A percentile compares a stretch with the other conserved stretches of the same genome.
These are phyloP conservation scores for Quercus cerris DNA, from an alignment of 306 rosid genomes.

Conservation along the genomic window DNA sequence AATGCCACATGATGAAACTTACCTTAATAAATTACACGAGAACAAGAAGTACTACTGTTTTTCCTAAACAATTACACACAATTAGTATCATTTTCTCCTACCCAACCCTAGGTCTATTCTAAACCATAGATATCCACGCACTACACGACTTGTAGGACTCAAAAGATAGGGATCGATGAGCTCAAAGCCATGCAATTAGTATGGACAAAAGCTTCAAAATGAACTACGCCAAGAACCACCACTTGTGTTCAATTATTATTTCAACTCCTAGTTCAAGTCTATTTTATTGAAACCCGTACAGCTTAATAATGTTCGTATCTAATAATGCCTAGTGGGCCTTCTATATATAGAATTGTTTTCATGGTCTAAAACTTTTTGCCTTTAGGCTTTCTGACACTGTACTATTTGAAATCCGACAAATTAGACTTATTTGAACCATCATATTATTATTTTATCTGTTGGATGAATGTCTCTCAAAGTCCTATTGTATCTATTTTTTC, in stretches of 20 bases:
- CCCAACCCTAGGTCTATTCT: background rate
- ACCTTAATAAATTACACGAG: no score
- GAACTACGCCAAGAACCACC: constrained; percentile 10
- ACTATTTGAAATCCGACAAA: background rate
- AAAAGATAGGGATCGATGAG: background rate
- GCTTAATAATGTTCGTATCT: background rate
- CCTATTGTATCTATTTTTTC: no score
- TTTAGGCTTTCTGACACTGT: background rate
- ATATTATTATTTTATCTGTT: no score
- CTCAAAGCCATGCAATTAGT: constrained; percentile 5
- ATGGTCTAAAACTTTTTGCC: background rate
- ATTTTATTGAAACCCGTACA: background rate
- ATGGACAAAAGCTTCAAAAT: background rate
- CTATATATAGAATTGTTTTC: background rate
- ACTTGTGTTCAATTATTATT: background rate
- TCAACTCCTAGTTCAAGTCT: background rate
- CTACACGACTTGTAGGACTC: background rate
- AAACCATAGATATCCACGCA: background rate
- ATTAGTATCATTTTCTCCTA: no score
- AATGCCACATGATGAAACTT: constrained; percentile 4
- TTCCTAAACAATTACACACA: no score
- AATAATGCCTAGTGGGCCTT: background rate
- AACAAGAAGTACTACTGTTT: no score
- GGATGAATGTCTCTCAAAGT: no score
- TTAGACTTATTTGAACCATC: no score